Conservation (phyloP, 2,329 filamentous ascomycete genomes). For the Fusarium decemcellulare region DNA sequence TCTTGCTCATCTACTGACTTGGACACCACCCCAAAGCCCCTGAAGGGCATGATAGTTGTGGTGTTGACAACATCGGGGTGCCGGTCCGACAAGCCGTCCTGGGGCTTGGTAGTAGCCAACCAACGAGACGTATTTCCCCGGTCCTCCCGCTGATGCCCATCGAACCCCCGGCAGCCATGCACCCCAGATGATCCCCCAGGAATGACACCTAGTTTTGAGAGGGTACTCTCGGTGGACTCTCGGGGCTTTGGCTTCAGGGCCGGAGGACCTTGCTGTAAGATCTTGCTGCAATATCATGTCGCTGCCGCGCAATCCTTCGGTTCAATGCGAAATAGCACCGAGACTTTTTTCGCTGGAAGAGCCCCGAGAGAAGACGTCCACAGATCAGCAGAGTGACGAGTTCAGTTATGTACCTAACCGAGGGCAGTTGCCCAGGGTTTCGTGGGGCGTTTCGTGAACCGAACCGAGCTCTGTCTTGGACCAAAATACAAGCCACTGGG, state of each 20-base stretch:
- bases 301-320: not conserved
- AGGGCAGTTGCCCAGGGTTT: not conserved
- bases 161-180: conserved; percentile 14
- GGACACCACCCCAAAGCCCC: conserved; percentile 20
- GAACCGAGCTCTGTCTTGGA: not conserved
- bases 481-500: not conserved
- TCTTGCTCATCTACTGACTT: conserved; percentile 19
- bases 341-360: not conserved
- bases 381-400: not conserved
- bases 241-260: conserved; percentile 17
- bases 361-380: not conserved
- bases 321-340: not conserved
- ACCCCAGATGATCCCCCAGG: conserved; percentile 32
- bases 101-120: conserved; percentile 29
- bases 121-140: conserved; percentile 25
- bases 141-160: conserved; percentile 5
- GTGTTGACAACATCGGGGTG: conserved; percentile 26
- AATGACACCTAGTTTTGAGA: conserved; percentile 13
- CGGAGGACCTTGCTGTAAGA: conserved; percentile 4
- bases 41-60: conserved; percentile 13
- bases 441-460: not conserved
- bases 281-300: not conserved
- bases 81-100: conserved; percentile 39
- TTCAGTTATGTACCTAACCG: not conserved
- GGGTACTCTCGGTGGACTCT: conserved; percentile 1